A percentile compares a stretch with the other conserved stretches of the same genome.
These are phyloP conservation scores for Tetragonia tetragonoides DNA, from an alignment of 148 eudicot species.

Conservation along the genomic window DNA sequence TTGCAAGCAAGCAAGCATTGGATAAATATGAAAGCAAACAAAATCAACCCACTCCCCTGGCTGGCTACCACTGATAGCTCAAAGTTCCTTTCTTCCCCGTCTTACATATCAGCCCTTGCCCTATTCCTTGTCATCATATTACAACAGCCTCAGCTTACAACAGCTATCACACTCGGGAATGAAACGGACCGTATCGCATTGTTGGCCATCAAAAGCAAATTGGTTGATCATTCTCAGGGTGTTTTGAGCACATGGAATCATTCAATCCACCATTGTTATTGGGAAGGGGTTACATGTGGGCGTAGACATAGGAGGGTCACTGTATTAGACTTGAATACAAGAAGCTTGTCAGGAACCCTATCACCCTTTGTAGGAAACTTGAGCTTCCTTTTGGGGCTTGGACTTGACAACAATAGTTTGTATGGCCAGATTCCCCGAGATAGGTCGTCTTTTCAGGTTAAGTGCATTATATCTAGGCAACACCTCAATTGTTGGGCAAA, in stretches of 20 bases:
- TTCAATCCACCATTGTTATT: constrained; percentile 37
- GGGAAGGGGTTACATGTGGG: constrained; percentile 43
- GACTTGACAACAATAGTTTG: constrained; percentile 29
- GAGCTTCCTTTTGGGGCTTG: constrained; percentile 23
- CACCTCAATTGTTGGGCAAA: constrained; percentile 32
- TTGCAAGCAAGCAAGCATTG: no score
- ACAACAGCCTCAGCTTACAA: no score
- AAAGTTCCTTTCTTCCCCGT: no score
- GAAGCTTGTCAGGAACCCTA: constrained; percentile 27
- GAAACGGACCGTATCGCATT: constrained; percentile 35
- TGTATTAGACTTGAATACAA: constrained; percentile 16
- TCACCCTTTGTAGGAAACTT: constrained; percentile 49
- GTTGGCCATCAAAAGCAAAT: constrained; percentile 35
- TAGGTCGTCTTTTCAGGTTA: constrained; percentile 32
- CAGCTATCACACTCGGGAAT: constrained; percentile 1
- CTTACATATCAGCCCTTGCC: no score
- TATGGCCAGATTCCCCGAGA: constrained; percentile 38
- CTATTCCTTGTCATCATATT: no score
- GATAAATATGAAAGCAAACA: no score
- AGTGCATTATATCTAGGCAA: constrained; percentile 3
- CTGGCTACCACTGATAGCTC: no score
- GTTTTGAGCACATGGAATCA: constrained; percentile 41
- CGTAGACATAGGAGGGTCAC: constrained; percentile 23
- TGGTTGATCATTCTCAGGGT: constrained; percentile 13
- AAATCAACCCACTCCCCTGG: no score